Evolutionary conservation across 192 early-diverging fungal species (phyloP), one percentile per base, ranked within the genome.

Genomic region (Neocallimastix lanati): DNA sequence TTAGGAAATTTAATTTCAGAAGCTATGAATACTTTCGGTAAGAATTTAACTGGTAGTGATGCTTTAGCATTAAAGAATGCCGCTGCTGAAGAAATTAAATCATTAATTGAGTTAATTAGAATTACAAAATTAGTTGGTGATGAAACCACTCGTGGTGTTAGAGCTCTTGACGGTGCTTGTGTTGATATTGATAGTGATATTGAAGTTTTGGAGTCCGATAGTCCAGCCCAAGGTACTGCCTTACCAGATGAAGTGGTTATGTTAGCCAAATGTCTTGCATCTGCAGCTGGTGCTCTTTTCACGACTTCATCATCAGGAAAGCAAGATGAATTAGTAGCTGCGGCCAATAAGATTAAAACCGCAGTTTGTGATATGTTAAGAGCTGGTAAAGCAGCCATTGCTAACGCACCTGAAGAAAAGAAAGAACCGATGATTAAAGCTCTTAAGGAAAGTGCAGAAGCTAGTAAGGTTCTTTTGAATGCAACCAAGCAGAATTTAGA

Each of bases 221-320:
- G 80, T 76, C 85, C 86, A 12, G 88, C 86, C 3, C 84, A 87
- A 29, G 89, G 87, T 30, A 86, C 85, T 7, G 87, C 89, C 1
- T 81, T 90, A 18, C 89, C 88, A 15, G 88, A 85, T 76, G 89
- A 90, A 79, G 88, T 90, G 25, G 86, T 82, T 38, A 78, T 79
- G 28, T 80, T 88, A 76, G 87, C 89, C 12, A 89, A 88, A 28
- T 84, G 81, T 80, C 79, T 90, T 11, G 86, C 85, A 1, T 84
- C 84, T 16, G 81, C 89, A 29, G 84, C 85, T 7, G 86, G 85
- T 18, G 40, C 81, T 9, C 77, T 90, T 12, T 84, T 90, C 2
- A 33, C 85, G 0, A 79, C 81, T 25, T 67, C 25, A 2, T 79
- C 84, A 1, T 81, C 78, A 2, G 84, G 84, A 4, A 82, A 83